These are phyloP conservation scores for Clarireedia sp. DNA, from an alignment of 2,329 filamentous ascomycete species.

Conservation along the genomic window DNA sequence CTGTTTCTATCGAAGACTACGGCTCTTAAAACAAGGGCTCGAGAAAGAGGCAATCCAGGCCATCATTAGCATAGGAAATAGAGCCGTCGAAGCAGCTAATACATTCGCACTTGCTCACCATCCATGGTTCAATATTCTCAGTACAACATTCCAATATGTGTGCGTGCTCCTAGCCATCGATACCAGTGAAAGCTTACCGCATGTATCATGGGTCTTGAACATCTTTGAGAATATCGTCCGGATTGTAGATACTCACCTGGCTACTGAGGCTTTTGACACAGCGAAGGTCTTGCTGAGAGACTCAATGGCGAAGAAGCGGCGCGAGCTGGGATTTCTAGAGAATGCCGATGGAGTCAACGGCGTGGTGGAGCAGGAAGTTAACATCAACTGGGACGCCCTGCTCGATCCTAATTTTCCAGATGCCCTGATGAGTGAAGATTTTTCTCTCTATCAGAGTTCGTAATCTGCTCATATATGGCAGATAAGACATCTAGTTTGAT, in stretches of 20 bases:
- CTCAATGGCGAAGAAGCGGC: slow-evolving; percentile 14
- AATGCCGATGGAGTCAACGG: slow-evolving; percentile 2
- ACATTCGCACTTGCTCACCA: slow-evolving; percentile 12
- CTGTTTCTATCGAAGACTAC: slow-evolving; percentile 18
- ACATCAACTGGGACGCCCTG: slow-evolving; percentile 21
- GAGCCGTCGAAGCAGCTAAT: slow-evolving; percentile 14
- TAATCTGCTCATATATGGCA: not conserved
- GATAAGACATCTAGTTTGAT: too few relatives aligned
- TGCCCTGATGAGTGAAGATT: slow-evolving; percentile 6
- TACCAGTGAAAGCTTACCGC: slow-evolving; percentile 16
- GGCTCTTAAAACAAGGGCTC: slow-evolving; percentile 3
- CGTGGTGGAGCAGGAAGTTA: not conserved
- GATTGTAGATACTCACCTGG: slow-evolving; percentile 14
- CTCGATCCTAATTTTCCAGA: slow-evolving; percentile 14
- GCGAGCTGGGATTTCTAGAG: slow-evolving; percentile 16
- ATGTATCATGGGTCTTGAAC: slow-evolving; percentile 16
- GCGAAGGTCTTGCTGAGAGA: slow-evolving; percentile 18
- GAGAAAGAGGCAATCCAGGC: not conserved
- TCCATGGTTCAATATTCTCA: slow-evolving; percentile 22
- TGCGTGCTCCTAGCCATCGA: slow-evolving; percentile 19
- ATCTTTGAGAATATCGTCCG: slow-evolving; percentile 14
- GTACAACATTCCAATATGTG: slow-evolving; percentile 18
- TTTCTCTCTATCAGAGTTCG: not conserved
- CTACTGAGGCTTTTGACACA: slow-evolving; percentile 19
- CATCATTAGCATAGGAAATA: slow-evolving; percentile 1